phyloP scores from a whole-genome alignment of 2,329 filamentous ascomycete genomes.

The Pseudogymnoascus sp. region DNA sequence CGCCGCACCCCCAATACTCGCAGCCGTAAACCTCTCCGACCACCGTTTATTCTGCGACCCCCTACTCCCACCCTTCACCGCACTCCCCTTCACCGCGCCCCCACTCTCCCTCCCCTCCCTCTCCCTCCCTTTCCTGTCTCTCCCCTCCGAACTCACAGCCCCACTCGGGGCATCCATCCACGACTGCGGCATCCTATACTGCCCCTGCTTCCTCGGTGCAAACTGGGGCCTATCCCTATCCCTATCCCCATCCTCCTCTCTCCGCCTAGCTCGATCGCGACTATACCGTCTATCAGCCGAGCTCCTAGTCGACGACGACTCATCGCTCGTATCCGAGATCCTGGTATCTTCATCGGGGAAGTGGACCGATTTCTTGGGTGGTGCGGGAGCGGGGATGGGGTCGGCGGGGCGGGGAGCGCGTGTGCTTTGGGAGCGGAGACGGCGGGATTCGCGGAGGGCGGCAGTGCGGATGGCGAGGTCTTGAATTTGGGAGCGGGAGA shows the following conservation, averaged over 20 bases:
- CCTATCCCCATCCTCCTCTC: slow-evolving; percentile 33
- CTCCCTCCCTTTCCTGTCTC: slow-evolving; percentile 9
- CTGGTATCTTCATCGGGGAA: not conserved
- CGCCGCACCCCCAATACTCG: slow-evolving; percentile 55
- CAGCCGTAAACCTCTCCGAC: slow-evolving; percentile 51
- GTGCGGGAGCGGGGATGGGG: not conserved
- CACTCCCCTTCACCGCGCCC: slow-evolving; percentile 14
- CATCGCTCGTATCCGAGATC: slow-evolving; percentile 4
- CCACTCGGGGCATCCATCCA: not conserved
- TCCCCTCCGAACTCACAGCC: not conserved
- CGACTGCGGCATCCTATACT: slow-evolving; percentile 1
- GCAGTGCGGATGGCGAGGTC: slow-evolving; percentile 41
- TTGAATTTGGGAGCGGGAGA: slow-evolving; percentile 46
- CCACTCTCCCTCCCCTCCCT: slow-evolving; percentile 3
- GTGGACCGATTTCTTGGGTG: not conserved
- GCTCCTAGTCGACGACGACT: not conserved
- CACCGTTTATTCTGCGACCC: slow-evolving; percentile 34
- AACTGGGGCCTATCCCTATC: slow-evolving; percentile 28
- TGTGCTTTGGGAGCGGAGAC: slow-evolving; percentile 5
- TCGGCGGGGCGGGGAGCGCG: not conserved
- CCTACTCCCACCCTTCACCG: slow-evolving; percentile 31
- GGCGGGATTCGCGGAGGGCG: slow-evolving; percentile 33
- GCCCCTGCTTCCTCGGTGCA: slow-evolving; percentile 14
- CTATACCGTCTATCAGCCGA: not conserved
- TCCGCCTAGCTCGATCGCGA: not conserved